Evolutionary conservation across 2,329 filamentous ascomycete species (phyloP).

Genomic region (Didymella keratinophila): DNA sequence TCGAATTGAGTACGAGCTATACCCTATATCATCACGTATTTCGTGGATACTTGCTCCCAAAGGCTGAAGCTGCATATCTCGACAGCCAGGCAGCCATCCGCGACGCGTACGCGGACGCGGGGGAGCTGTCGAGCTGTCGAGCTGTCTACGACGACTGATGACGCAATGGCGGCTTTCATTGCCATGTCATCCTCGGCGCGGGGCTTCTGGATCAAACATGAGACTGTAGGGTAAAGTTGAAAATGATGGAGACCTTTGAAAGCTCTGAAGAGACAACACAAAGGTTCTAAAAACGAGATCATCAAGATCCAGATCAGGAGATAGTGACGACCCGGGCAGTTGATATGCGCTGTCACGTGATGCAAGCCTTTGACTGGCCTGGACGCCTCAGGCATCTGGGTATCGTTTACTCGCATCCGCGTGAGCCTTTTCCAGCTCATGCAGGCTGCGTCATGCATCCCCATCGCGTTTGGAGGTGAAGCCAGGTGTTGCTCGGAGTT

Average conservation of each 20-base stretch:
- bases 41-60: neutral
- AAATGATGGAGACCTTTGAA: no score
- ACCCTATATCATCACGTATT: neutral
- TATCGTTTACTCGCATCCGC: neutral
- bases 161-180: slow-evolving; percentile 16
- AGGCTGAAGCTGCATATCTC: slow-evolving; percentile 7
- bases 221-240: neutral
- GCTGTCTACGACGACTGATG: slow-evolving; percentile 14
- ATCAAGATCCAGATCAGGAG: neutral
- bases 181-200: slow-evolving; percentile 14
- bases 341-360: neutral
- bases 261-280: neutral
- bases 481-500: neutral
- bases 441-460: slow-evolving; percentile 7
- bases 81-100: slow-evolving; percentile 8
- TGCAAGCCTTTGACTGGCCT: neutral
- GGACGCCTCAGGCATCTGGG: slow-evolving; percentile 1
- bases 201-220: neutral
- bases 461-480: neutral
- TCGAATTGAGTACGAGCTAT: neutral
- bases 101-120: slow-evolving; percentile 17
- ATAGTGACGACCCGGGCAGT: neutral
- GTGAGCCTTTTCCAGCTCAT: neutral
- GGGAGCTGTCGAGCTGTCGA: slow-evolving; percentile 7
- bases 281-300: neutral